phyloP scores from a whole-genome alignment of 805 yeast genomes.

The Metschnikowia amazonensis region DNA sequence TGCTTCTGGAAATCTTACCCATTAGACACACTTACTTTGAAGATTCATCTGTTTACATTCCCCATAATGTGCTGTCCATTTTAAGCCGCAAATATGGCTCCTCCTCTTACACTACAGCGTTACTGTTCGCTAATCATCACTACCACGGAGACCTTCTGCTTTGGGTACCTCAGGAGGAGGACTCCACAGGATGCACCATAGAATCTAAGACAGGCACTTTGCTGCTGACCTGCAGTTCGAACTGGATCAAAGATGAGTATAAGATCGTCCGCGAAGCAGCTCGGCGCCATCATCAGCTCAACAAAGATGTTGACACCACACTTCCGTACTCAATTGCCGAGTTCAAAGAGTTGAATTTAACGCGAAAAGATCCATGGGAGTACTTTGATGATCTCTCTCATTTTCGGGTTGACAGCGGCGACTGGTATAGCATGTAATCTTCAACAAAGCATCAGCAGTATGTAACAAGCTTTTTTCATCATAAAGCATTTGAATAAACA shows the following conservation, averaged over 20 bases:
- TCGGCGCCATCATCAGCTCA: slow-evolving; percentile 22
- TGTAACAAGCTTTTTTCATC: background rate
- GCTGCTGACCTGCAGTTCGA: slow-evolving; percentile 12
- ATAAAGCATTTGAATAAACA: background rate
- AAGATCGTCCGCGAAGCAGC: slow-evolving; percentile 24
- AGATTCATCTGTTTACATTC: slow-evolving; percentile 35
- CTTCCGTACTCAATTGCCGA: slow-evolving; percentile 22
- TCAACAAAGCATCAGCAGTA: background rate
- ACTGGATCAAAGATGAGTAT: slow-evolving; percentile 33
- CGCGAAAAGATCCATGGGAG: slow-evolving; percentile 32
- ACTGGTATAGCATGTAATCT: slow-evolving; percentile 8
- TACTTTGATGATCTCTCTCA: slow-evolving; percentile 15
- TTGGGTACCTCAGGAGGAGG: slow-evolving; percentile 46
- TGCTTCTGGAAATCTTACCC: slow-evolving; percentile 34
- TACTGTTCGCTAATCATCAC: slow-evolving; percentile 28
- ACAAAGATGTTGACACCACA: slow-evolving; percentile 24
- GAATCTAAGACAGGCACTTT: slow-evolving; percentile 34
- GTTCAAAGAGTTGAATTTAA: slow-evolving; percentile 35
- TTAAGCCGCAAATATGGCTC: slow-evolving; percentile 31
- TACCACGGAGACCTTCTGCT: slow-evolving; percentile 41
- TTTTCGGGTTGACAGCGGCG: slow-evolving; percentile 3
- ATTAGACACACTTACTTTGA: slow-evolving; percentile 35
- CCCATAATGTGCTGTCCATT: slow-evolving; percentile 30
- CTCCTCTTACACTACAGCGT: slow-evolving; percentile 27
- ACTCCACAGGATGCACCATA: slow-evolving; percentile 24